Evolutionary conservation across 2,329 filamentous ascomycete genomes (phyloP).

Genomic region (Chaetomiaceae sp.): DNA sequence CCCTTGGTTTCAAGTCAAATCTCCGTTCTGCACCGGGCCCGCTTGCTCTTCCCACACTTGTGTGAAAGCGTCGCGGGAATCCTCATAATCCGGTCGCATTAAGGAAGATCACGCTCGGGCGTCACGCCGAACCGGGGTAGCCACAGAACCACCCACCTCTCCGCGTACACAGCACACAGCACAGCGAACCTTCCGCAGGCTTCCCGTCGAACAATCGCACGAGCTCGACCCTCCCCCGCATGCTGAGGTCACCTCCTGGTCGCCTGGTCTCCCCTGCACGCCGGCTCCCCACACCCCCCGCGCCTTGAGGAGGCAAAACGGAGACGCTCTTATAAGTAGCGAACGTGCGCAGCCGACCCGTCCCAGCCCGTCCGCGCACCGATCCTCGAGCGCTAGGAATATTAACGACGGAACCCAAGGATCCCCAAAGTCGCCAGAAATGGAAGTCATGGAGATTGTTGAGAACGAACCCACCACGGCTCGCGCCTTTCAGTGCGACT

Average conservation of each 20-base stretch:
- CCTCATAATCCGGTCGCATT: conserved; percentile 36
- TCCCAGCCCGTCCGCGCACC: conserved; percentile 16
- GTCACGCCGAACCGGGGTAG: conserved; percentile 32
- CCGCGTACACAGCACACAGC: too few relatives aligned
- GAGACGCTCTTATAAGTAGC: conserved; percentile 30
- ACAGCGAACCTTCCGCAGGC: conserved; percentile 18
- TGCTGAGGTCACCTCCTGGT: conserved; percentile 6
- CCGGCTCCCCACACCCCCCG: conserved; percentile 16
- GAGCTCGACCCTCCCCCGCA: conserved; percentile 22
- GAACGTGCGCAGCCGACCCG: conserved; percentile 23
- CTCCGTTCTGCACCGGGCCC: conserved; percentile 14
- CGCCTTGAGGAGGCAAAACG: conserved; percentile 15
- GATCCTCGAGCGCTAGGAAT: conserved; percentile 17
- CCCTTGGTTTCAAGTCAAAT: conserved; percentile 4
- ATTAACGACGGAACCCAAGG: conserved; percentile 22
- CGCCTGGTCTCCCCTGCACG: conserved; percentile 9
- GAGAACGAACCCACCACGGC: conserved; percentile 58
- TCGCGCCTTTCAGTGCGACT: conserved; percentile 61
- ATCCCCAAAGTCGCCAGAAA: conserved; percentile 31
- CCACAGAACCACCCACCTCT: not conserved
- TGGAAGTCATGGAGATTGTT: conserved; percentile 62
- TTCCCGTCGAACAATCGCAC: conserved; percentile 26
- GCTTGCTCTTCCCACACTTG: conserved; percentile 22
- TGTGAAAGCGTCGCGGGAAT: conserved; percentile 26
- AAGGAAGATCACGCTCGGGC: conserved; percentile 34